Evolutionary conservation across 2,329 filamentous ascomycete genomes (phyloP), one percentile per base, ranked within the genome.

Genomic region (Verticillium longisporum): DNA sequence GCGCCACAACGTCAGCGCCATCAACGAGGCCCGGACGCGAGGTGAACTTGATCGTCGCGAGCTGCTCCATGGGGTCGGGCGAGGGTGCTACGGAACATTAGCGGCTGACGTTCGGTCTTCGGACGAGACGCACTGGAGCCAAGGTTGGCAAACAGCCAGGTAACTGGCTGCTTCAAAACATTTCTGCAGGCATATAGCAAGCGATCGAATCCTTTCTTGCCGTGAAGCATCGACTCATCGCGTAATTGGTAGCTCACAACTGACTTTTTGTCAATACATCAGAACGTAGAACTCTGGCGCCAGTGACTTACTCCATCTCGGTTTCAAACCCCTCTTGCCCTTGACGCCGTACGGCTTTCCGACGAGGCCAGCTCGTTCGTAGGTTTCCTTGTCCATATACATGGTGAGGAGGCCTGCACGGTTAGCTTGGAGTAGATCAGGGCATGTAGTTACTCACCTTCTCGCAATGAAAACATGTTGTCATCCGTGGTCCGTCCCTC

Each of bases 201-300:
- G 55, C 91, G 81, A 64, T 93, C 88, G 68, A 96, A 97, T 0
- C 87, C 89, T 65, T 89, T 92, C 72, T 92, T 95, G 3, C 92
- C 92, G 60, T 87, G 88, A 7, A 91, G 73, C 91, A 97, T 97
- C 0, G 87, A 87, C 1, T 87, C 83, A 5, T 82, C 78, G 18
- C 88, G 84, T 33, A 99, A 81, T 62, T 98, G 88, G 58, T 89
- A 80, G 67, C 94, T 86, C 55, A 98, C 84, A 33, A 88, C 90
- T 95, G 61, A 18, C 14, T 13, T 36, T 26, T 9, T 38, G 63
- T 78, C 62, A 78, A 71, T 45, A 45, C 33, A n/a, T 60, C 21
- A 13, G 26, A 55, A n/a, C 26, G 10, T 33, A 31, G 31, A 4
- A n/a, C n/a, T 33, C 26, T 33, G 18, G 26, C 6, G 54, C 31